Base-by-base conservation (phyloP, 805 yeast species). In the Saccharomycopsis javanensis region DNA sequence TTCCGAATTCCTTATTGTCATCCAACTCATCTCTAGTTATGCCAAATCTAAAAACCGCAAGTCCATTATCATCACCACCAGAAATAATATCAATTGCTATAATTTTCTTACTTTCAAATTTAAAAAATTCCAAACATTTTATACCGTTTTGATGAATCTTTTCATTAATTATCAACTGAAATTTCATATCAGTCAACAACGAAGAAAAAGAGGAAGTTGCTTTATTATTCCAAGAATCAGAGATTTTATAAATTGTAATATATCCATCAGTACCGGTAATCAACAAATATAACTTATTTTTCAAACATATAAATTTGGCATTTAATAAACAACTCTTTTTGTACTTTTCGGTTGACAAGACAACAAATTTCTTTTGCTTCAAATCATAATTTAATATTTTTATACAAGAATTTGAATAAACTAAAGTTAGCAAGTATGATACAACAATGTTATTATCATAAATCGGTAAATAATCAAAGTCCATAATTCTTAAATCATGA, bases 41-140 rank as follows among this genome's bases (percentile, higher is more conserved):
- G 8, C 63, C 65, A 7, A 72, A 53, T 1, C 69, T 58, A 1
- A 76, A 69, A 1, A 79, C 66, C 1, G 74, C 77, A 2, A 86
- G 65, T 0, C 89, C 86, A 69, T 92, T 91, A 65, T 94, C 99
- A 67, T 94, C 99, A 56, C 99, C 98, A 33, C 97, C 97, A 1
- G 96, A 81, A 4, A 82, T 72, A 4, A 87, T 68, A 23, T 69
- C 65, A 2, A 71, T 55, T 56, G 52, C 23, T 45, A 54, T 27
- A 6, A 42, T 35, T 1, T 55, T 52, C 46, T 42, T 31, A n/a
- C n/a, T n/a, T 52, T 52, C 25, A 25, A 53, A 57, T 1, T 60
- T 64, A 11, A 31, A 30, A 50, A 25, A 51, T 31, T 33, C 35
- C 16, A 33, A 20, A 8, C 68, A 54, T 65, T 89, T 87, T 52